A percentile compares a stretch with the other conserved stretches of the same genome.
phyloP scores from a whole-genome alignment of 108 stramenopile species.

The Chaetoceros tenuissimus region DNA sequence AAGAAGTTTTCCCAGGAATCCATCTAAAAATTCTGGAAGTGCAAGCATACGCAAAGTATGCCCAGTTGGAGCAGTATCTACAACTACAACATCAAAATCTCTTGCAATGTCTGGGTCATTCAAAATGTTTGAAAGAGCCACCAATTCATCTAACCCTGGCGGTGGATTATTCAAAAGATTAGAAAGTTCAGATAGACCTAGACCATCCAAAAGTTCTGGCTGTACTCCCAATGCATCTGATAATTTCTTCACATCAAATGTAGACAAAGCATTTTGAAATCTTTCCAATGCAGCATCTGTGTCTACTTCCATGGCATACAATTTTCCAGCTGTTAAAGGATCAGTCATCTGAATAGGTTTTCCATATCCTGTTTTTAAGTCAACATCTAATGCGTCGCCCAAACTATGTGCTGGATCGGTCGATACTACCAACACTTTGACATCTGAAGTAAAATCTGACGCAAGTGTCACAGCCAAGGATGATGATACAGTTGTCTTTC shows the following conservation, averaged over 20 bases:
- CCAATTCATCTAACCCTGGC: slow-evolving; percentile 91
- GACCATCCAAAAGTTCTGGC: slow-evolving; percentile 44
- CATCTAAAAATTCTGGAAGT: slow-evolving; percentile 81
- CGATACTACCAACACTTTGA: slow-evolving; percentile 81
- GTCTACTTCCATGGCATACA: slow-evolving; percentile 83
- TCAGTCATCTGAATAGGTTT: slow-evolving; percentile 51
- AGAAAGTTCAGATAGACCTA: slow-evolving; percentile 72
- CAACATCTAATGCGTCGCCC: slow-evolving; percentile 85
- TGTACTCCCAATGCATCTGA: slow-evolving; percentile 55
- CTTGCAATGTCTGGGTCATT: slow-evolving; percentile 31
- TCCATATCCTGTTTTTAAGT: slow-evolving; percentile 27
- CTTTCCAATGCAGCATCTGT: slow-evolving; percentile 61
- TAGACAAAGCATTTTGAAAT: slow-evolving; percentile 50
- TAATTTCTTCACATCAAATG: slow-evolving; percentile 62
- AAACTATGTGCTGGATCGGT: slow-evolving; percentile 97
- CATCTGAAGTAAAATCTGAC: slow-evolving; percentile 42
- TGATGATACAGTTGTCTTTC: slow-evolving; percentile 79
- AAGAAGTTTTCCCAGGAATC: slow-evolving; percentile 66
- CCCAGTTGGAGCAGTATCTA: slow-evolving; percentile 90
- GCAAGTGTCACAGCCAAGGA: slow-evolving; percentile 80
- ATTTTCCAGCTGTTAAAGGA: slow-evolving; percentile 49
- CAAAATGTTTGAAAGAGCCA: slow-evolving; percentile 82
- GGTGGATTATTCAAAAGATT: slow-evolving; percentile 86
- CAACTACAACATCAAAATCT: slow-evolving; percentile 82
- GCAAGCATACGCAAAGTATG: slow-evolving; percentile 86